Base-by-base conservation (phyloP, 192 early-diverging fungal species). In the Umbelopsis ramanniana region DNA sequence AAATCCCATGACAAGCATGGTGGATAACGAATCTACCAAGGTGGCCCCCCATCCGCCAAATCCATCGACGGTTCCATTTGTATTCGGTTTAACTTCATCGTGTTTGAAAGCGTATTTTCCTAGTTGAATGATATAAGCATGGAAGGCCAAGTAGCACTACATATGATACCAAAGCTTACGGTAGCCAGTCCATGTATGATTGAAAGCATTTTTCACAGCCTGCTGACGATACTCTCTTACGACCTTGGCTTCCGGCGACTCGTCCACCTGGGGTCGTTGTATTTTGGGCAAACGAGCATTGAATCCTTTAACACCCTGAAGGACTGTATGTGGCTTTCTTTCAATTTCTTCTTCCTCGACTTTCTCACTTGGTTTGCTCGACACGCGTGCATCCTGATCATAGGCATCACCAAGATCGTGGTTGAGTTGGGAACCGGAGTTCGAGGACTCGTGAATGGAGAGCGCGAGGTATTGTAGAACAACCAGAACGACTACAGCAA, bases 1-100 rank as follows among this genome's bases (percentile, higher is more conserved):
- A 22, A 98, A 81, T 46, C 84, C 92, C 93, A 96, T 93, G 52
- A 98, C 88, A 40, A 89, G 81, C 63, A 97, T 83, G 4, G 96
- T 97, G 68, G 94, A 93, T 33, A 98, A 82, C 6, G 93, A 82
- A 74, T 98, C 96, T 57, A 97, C 81, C 60, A 95, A 86, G 0
- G 94, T 96, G 4, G 87, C 87, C 2, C 85, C 88, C 88, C 86
- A 89, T n/a, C 84, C 84, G 52, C 80, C 82, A 70, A 85, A 85
- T 4, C 35, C 24, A 67, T 85, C 70, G 17, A 21, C 43, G 24
- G 48, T 23, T 12, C 46, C 55, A 33, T 82, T 82, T 1, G 46
- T 57, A 22, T 85, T 46, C 3, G 87, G 87, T 1, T 35, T 63
- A 19, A 88, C 66, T 67, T 93, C 92, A 68, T 97, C 96, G 17